These are phyloP conservation scores for Wickerhamiella cacticola DNA, from an alignment of 805 yeast species.

Conservation along the genomic window DNA sequence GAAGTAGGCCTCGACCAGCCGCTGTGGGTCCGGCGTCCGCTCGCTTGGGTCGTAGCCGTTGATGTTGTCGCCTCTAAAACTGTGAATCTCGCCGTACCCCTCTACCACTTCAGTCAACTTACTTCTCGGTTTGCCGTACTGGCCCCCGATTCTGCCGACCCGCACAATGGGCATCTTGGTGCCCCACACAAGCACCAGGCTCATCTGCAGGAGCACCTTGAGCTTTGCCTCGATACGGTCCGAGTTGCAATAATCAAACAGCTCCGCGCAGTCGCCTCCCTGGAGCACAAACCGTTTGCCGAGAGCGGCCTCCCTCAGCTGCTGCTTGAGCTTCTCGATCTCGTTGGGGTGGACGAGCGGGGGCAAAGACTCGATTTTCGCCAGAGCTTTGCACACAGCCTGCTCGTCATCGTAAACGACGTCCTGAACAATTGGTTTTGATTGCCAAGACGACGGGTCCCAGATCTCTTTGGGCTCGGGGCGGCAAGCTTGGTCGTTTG, in stretches of 20 bases:
- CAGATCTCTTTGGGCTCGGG: conserved; percentile 23
- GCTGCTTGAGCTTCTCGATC: conserved; percentile 28
- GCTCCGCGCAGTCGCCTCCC: conserved; percentile 37
- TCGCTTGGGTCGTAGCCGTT: conserved; percentile 33
- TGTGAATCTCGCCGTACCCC: conserved; percentile 31
- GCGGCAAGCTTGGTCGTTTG: conserved; percentile 20
- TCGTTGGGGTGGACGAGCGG: conserved; percentile 34
- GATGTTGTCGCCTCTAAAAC: conserved; percentile 35
- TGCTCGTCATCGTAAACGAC: conserved; percentile 32
- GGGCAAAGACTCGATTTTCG: conserved; percentile 33
- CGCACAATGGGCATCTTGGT: conserved; percentile 32
- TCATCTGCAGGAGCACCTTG: conserved; percentile 34
- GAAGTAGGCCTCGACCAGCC: conserved; percentile 34
- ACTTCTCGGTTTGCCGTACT: conserved; percentile 36
- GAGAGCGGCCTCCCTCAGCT: conserved; percentile 32
- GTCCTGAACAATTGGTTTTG: conserved; percentile 34
- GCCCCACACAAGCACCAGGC: conserved; percentile 36
- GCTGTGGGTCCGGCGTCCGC: conserved; percentile 32
- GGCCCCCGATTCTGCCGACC: conserved; percentile 36
- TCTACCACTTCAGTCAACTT: conserved; percentile 33
- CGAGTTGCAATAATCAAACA: conserved; percentile 34
- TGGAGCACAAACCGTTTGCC: conserved; percentile 36
- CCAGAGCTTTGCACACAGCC: conserved; percentile 31
- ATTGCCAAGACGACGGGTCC: conserved; percentile 35
- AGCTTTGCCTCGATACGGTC: conserved; percentile 33